Percentiles rank a stretch among this genome's conserved stretches.
Conservation (phyloP, 176 grass and related monocot species). For the Phyllostachys edulis region DNA sequence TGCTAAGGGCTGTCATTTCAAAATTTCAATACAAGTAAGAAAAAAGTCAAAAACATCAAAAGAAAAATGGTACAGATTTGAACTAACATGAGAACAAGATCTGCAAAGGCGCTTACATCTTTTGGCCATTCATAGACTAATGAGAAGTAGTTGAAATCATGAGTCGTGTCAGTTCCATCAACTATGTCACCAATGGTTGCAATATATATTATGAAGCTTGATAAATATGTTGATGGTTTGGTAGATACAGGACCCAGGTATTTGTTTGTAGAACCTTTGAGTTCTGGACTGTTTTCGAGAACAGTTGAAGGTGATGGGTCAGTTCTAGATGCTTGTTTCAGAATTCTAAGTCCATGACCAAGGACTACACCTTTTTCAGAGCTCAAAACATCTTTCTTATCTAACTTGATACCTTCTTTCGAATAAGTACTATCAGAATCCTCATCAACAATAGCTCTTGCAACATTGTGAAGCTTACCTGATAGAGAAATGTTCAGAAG, state of each 20-base stretch:
- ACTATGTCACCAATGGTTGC: constrained; percentile 96
- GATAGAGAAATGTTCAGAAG: constrained; percentile 35
- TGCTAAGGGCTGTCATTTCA: background rate
- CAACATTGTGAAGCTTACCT: constrained; percentile 99
- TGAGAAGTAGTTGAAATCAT: constrained; percentile 99
- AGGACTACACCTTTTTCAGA: constrained; percentile 69
- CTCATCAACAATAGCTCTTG: constrained; percentile 86
- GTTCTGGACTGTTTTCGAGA: constrained; percentile 50
- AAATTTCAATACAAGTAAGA: background rate
- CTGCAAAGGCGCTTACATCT: constrained; percentile 68
- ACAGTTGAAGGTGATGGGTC: constrained; percentile 42
- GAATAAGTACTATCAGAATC: constrained; percentile 59
- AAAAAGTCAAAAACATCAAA: background rate
- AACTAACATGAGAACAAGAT: constrained; percentile 26
- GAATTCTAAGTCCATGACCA: constrained; percentile 77
- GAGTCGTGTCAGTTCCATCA: constrained; percentile 94
- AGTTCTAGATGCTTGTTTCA: constrained; percentile 54
- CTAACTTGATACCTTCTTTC: constrained; percentile 50
- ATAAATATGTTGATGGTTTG: constrained; percentile 88
- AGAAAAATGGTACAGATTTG: background rate
- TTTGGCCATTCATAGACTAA: constrained; percentile 89
- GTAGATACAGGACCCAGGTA: constrained; percentile 66
- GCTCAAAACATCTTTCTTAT: constrained; percentile 59
- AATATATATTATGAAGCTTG: constrained; percentile 93
- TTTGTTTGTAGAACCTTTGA: constrained; percentile 70